Percentiles rank a stretch among this genome's conserved stretches.
Evolutionary conservation across 1,284 basidiomycete species (phyloP).

Genomic region (Malassezia slooffiae): DNA sequence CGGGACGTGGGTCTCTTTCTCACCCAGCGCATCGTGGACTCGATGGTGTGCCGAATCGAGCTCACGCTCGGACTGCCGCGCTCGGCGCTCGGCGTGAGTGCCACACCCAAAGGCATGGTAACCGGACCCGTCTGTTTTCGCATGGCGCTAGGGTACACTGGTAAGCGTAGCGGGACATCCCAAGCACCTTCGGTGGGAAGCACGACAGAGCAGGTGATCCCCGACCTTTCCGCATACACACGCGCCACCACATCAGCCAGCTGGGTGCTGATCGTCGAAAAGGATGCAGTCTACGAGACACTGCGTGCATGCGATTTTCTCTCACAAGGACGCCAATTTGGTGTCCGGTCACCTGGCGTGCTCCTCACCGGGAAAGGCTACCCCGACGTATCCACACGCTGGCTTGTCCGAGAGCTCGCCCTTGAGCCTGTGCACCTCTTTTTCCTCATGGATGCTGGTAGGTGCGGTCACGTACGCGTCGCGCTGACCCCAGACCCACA

Average conservation of each 20-base stretch:
- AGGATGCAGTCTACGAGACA: slow-evolving; percentile 30
- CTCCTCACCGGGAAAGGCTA: slow-evolving; percentile 27
- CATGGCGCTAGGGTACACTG: too few relatives aligned
- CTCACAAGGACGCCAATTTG: not conserved
- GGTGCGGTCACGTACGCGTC: not conserved
- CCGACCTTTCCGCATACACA: slow-evolving; percentile 5
- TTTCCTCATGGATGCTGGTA: slow-evolving; percentile 11
- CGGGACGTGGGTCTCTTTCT: slow-evolving; percentile 21
- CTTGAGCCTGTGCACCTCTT: slow-evolving; percentile 2
- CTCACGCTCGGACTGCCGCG: slow-evolving; percentile 9
- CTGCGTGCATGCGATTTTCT: slow-evolving; percentile 6
- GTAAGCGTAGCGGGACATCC: not conserved
- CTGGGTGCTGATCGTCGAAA: slow-evolving; percentile 34
- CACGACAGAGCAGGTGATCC: slow-evolving; percentile 12
- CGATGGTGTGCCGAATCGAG: slow-evolving; percentile 15
- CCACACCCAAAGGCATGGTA: slow-evolving; percentile 23
- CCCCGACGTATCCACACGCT: slow-evolving; percentile 24
- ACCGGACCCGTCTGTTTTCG: slow-evolving; percentile 15
- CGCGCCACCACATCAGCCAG: slow-evolving; percentile 7
- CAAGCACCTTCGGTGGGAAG: not conserved
- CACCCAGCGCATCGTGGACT: slow-evolving; percentile 22
- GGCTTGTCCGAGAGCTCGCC: slow-evolving; percentile 14
- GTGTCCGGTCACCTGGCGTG: not conserved
- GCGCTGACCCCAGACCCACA: slow-evolving; percentile 25
- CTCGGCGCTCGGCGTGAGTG: slow-evolving; percentile 21